Evolutionary conservation across 306 rosid genomes (phyloP).

Genomic region (Cucurbita maxima): DNA sequence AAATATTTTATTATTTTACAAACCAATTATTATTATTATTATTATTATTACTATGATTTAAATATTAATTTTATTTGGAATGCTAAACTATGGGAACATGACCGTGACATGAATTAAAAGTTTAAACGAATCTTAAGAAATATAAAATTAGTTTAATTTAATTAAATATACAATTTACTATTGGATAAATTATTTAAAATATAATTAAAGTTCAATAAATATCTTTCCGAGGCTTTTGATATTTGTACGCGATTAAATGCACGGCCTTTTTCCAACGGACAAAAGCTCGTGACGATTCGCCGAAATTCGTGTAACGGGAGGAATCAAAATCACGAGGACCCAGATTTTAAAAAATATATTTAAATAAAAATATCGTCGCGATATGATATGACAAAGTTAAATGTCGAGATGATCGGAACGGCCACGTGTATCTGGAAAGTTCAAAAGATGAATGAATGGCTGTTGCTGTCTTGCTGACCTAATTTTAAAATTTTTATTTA

Average conservation of each 20-base stretch:
- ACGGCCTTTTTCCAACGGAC: slow-evolving; percentile 1
- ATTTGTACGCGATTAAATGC: neutral
- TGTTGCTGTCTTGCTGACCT: slow-evolving; percentile 6
- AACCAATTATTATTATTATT: too few relatives aligned
- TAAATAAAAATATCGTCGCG: neutral
- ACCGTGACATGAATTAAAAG: too few relatives aligned
- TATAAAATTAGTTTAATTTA: too few relatives aligned
- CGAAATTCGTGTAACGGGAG: neutral
- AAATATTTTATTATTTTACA: too few relatives aligned
- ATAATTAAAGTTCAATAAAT: neutral
- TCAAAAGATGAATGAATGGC: slow-evolving; percentile 11
- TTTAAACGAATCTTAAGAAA: too few relatives aligned
- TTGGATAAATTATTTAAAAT: too few relatives aligned
- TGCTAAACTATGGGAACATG: too few relatives aligned
- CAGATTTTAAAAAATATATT: neutral
- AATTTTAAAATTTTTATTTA: neutral
- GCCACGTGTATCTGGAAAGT: neutral
- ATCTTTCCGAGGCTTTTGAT: neutral
- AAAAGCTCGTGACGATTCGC: slow-evolving; percentile 1
- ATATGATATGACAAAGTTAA: slow-evolving; percentile 1
- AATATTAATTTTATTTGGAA: too few relatives aligned
- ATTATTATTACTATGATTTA: too few relatives aligned
- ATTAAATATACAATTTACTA: too few relatives aligned
- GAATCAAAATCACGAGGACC: neutral
- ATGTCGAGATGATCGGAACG: neutral